These are phyloP conservation scores for Ganoderma multipileum DNA, from an alignment of 1,284 basidiomycete species.

Conservation along the genomic window DNA sequence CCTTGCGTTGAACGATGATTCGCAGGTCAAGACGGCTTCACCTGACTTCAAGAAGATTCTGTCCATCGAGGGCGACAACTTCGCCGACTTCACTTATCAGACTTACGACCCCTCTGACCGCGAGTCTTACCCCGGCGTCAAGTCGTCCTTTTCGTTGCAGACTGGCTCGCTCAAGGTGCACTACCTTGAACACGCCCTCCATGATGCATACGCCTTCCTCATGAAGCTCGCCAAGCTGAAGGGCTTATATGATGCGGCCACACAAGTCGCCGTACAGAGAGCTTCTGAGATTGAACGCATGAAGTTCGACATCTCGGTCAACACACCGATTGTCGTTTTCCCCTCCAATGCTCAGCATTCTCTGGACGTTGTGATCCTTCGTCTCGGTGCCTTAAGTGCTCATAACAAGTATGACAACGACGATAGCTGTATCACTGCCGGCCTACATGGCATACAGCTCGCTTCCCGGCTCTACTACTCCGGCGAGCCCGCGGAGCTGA, in stretches of 20 bases:
- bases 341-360: constrained; percentile 76
- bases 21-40: constrained; percentile 56
- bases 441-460: constrained; percentile 87
- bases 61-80: constrained; percentile 94
- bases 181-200: constrained; percentile 89
- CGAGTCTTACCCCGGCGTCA: constrained; percentile 80
- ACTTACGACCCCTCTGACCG: constrained; percentile 81
- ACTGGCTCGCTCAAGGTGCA: constrained; percentile 94
- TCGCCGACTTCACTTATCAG: constrained; percentile 96
- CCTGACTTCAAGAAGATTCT: constrained; percentile 88
- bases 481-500: constrained; percentile 61
- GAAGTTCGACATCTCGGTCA: constrained; percentile 91
- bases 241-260: constrained; percentile 95
- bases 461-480: constrained; percentile 70
- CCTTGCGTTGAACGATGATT: constrained; percentile 86
- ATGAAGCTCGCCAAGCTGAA: constrained; percentile 91
- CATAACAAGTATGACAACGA: constrained; percentile 79
- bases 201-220: constrained; percentile 86
- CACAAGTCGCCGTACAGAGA: constrained; percentile 89
- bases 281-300: constrained; percentile 91
- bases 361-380: constrained; percentile 78
- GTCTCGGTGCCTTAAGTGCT: constrained; percentile 90
- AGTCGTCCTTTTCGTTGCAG: constrained; percentile 85
- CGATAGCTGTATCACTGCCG: constrained; percentile 75
- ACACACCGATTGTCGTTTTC: constrained; percentile 93